These are phyloP conservation scores for Kwoniella mangroviensis DNA, from an alignment of 768 basidiomycete species.

Conservation along the genomic window DNA sequence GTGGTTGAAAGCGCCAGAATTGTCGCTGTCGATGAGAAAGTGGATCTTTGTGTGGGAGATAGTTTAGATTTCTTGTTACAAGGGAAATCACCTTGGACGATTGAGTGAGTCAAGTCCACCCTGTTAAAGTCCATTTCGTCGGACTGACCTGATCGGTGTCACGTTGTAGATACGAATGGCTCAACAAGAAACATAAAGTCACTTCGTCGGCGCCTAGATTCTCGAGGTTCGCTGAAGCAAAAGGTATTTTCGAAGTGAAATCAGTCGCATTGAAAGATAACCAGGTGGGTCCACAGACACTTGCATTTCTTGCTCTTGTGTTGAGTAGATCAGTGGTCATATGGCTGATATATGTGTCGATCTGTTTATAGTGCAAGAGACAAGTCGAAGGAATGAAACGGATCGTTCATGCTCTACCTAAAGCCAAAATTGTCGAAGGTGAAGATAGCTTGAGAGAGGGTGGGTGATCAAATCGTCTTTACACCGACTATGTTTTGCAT, in stretches of 20 bases:
- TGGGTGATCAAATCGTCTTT: conserved; percentile 53
- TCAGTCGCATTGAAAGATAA: conserved; percentile 92
- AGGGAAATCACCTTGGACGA: conserved; percentile 89
- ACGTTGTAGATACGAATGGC: conserved; percentile 73
- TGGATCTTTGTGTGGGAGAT: conserved; percentile 89
- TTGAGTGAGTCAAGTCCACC: conserved; percentile 61
- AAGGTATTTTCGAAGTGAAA: conserved; percentile 81
- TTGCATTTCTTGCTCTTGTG: not conserved
- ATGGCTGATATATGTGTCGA: not conserved
- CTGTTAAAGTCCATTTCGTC: too few species aligned
- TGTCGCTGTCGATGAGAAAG: conserved; percentile 75
- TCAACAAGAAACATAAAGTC: conserved; percentile 73
- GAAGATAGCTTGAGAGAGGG: conserved; percentile 92
- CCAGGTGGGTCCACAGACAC: conserved; percentile 62
- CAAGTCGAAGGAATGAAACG: conserved; percentile 75
- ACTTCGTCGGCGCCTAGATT: conserved; percentile 81
- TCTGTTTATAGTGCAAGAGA: conserved; percentile 62
- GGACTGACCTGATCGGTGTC: not conserved
- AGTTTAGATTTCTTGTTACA: conserved; percentile 88
- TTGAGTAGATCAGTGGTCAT: not conserved
- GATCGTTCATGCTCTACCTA: conserved; percentile 78
- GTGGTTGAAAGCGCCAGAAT: conserved; percentile 97
- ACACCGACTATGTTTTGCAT: too few species aligned
- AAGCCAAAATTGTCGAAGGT: conserved; percentile 86
- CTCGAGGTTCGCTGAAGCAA: conserved; percentile 77